Base-by-base conservation (phyloP, 192 early-diverging fungal species). In the Umbelopsis vinacea region DNA sequence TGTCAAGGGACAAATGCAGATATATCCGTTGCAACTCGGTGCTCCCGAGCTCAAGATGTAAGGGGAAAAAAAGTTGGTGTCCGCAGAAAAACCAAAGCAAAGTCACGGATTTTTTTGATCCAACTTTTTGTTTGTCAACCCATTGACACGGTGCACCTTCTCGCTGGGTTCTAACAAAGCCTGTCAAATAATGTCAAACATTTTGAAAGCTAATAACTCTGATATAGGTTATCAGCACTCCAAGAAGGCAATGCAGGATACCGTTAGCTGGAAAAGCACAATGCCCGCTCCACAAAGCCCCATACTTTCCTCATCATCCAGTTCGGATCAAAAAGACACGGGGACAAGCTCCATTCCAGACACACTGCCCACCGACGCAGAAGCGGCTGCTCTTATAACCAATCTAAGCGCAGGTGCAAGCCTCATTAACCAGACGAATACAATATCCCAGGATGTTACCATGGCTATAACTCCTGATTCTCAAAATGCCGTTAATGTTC, bases 101-200 rank as follows among this genome's bases (percentile, higher is more conserved):
- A 63, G 57, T 63, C 57, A 63, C 57, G 57, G 14, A n/a, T 63
- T 63, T 63, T 63, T 35, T 63, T 17, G 15, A n/a, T 29, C 26
- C 29, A 35, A 29, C 24, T n/a, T 63, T 29, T 37, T n/a, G 12
- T 12, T 35, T 63, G 57, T 37, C 33, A 22, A 63, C 5, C n/a
- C 10, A 37, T 29, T 17, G 29, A 63, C 57, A 63, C 57, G 57
- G 57, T 63, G 11, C 57, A 63, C 40, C 17, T 63, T 63, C 57
- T 63, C 57, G 57, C 57, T 63, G 57, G 57, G 57, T 63, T 63
- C 57, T 29, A 63, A 63, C 57, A 19, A 50, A 50, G 48, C 57
- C 33, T 63, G 57, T 63, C 57, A 63, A 63, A 63, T 63, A 63
- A 63, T 63, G 57, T 63, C 57, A 63, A 63, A 63, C 57, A 63